Percentiles rank a stretch among this genome's conserved stretches.
Evolutionary conservation across 2,329 filamentous ascomycete species (phyloP).

Genomic region (Verticillium nubilum): DNA sequence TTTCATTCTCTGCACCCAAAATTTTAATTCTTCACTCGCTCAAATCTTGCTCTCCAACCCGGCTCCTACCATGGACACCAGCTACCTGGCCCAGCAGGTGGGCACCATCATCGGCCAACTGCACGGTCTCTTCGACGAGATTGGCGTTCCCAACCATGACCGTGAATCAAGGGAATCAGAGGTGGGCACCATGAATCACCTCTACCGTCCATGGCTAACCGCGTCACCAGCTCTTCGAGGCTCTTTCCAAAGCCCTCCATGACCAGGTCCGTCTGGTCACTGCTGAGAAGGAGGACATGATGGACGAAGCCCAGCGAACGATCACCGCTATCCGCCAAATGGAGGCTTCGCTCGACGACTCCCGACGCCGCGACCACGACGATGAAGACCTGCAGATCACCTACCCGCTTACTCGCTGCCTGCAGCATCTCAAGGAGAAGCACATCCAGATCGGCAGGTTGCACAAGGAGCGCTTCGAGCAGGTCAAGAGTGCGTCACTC

Average conservation of each 20-base stretch:
- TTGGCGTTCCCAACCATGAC: constrained; percentile 90
- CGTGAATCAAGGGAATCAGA: constrained; percentile 85
- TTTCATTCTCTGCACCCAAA: not conserved
- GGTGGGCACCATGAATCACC: constrained; percentile 44
- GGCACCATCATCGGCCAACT: constrained; percentile 89
- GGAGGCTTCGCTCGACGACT: constrained; percentile 82
- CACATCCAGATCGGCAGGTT: constrained; percentile 72
- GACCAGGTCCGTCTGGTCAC: constrained; percentile 83
- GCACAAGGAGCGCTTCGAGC: constrained; percentile 88
- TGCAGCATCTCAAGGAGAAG: constrained; percentile 80
- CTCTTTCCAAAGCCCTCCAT: constrained; percentile 85
- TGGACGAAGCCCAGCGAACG: constrained; percentile 82
- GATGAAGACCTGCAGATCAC: constrained; percentile 70
- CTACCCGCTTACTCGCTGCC: constrained; percentile 74
- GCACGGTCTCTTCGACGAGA: constrained; percentile 94
- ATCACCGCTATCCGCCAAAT: constrained; percentile 88
- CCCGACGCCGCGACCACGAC: constrained; percentile 59
- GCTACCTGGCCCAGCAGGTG: constrained; percentile 91
- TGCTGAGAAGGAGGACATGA: constrained; percentile 81
- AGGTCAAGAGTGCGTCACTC: constrained; percentile 74
- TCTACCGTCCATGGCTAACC: constrained; percentile 1
- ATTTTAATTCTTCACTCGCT: not conserved
- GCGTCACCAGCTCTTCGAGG: constrained; percentile 73
- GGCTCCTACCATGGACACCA: constrained; percentile 68
- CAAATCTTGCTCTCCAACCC: constrained; percentile 1